Base-by-base conservation (phyloP, 306 rosid species). In the Quercus cerris region DNA sequence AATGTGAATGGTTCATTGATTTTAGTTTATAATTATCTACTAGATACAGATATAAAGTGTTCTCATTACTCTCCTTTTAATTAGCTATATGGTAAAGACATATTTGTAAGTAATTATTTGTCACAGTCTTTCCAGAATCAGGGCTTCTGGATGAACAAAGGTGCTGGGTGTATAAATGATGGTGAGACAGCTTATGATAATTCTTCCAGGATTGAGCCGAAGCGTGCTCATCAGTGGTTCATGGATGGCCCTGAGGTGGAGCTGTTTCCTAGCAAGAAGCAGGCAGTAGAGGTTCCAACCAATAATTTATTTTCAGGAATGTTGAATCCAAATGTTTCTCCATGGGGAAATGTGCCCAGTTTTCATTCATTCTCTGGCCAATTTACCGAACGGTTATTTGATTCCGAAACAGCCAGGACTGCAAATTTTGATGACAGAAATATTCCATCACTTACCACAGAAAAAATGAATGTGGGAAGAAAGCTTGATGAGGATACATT, bases 181-280 rank as follows among this genome's bases (percentile, higher is more conserved):
- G 82, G 87, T 79, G 98, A 88, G 75, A 68, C 64, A 81, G 57
- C 86, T 12, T 79, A 61, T 51, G 89, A 87, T 57, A 84, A 80
- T 78, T 85, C 94, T 41, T 88, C 89, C 62, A 85, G 86, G 80
- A 49, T 78, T 20, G 98, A 90, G 73, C 75, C 90, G 62, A 94
- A 94, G 90, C 90, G 94, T 2, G 54, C 90, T 83, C 92, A 87
- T 83, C 97, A 86, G 81, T 87, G 87, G 91, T 85, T 91, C 81
- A 80, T 85, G 88, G 95, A 91, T 82, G 89, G 85, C 54, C 88
- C 86, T 63, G 97, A 79, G 74, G 88, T 82, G 86, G 92, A 87
- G 81, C 63, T 82, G 44, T 61, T 82, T 75, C 91, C 94, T 35
- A 89, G 79, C 82, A 94, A 91, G 92, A 91, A 91, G 80, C 98